Percentiles rank a stretch among this genome's conserved stretches.
These are phyloP conservation scores for Paracorniculantispora psalliotae DNA, from an alignment of 2,329 filamentous ascomycete species.

Conservation along the genomic window DNA sequence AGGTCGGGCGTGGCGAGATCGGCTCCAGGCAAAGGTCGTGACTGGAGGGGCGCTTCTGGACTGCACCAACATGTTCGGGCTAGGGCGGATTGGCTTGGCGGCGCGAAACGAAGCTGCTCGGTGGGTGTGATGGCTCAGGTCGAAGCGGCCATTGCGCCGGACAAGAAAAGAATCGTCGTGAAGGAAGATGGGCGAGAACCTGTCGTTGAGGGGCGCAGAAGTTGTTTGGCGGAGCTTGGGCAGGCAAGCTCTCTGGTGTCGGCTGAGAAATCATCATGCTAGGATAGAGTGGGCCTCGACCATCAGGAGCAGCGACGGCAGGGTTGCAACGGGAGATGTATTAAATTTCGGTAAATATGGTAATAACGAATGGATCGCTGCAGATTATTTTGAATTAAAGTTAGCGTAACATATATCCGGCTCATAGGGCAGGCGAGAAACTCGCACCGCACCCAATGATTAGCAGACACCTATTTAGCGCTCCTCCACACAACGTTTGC, in stretches of 20 bases:
- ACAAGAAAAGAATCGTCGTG: neutral
- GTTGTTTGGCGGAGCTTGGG: constrained; percentile 4
- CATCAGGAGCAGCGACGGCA: neutral
- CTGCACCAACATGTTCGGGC: constrained; percentile 39
- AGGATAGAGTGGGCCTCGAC: constrained; percentile 4
- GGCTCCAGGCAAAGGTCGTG: constrained; percentile 32
- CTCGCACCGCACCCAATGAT: neutral
- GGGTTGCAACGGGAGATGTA: too few species aligned
- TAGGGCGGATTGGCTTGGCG: neutral
- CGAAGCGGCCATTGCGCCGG: neutral
- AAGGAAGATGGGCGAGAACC: neutral
- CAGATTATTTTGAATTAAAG: too few species aligned
- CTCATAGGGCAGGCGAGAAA: too few species aligned
- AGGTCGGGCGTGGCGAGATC: constrained; percentile 25
- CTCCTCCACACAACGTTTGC: neutral
- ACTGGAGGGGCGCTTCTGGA: constrained; percentile 30
- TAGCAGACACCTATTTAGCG: neutral
- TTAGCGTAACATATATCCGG: too few species aligned
- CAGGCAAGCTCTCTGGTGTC: neutral
- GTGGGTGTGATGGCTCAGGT: neutral
- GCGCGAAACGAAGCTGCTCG: neutral
- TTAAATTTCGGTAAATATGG: neutral
- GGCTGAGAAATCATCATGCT: constrained; percentile 12
- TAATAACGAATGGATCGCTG: too few species aligned
- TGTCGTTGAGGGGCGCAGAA: neutral